phyloP scores from a whole-genome alignment of 2,329 filamentous ascomycete species.

The Aspergillus luchuensis region DNA sequence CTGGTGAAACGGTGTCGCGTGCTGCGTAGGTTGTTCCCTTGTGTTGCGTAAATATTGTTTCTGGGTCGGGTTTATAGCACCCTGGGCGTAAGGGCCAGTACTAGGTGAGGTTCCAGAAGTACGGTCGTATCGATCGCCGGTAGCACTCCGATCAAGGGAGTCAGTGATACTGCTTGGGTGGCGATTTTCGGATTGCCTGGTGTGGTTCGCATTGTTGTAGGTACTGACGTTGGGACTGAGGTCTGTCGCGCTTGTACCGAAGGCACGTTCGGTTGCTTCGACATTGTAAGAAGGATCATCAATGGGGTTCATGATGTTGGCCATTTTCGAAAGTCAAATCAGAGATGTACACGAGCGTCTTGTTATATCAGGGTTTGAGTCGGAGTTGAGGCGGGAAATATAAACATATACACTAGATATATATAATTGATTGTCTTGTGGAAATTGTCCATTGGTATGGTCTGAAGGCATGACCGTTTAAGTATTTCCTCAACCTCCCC shows the following conservation, averaged over 20 bases:
- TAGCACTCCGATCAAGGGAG: not conserved
- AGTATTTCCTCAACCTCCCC: no score
- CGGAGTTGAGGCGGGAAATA: not conserved
- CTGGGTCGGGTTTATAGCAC: not conserved
- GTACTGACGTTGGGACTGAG: not conserved
- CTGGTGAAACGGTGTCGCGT: not conserved
- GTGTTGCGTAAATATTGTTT: not conserved
- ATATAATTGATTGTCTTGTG: no score
- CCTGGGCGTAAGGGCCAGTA: not conserved
- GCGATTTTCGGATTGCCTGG: not conserved
- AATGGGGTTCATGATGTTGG: slow-evolving; percentile 5
- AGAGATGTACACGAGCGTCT: not conserved
- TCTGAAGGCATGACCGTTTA: no score
- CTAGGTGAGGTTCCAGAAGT: not conserved
- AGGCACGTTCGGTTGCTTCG: not conserved
- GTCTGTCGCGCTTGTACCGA: not conserved
- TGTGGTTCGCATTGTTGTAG: not conserved
- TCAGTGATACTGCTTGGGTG: not conserved
- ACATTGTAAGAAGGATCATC: slow-evolving; percentile 5
- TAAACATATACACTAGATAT: no score
- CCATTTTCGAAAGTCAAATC: not conserved
- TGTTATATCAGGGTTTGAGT: not conserved
- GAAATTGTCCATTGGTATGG: no score
- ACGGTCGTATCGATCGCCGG: not conserved
- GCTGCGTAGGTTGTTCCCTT: not conserved